Percentiles rank a stretch among this genome's conserved stretches.
Conservation (phyloP, 768 basidiomycete species). For the Termitomyces sp. region DNA sequence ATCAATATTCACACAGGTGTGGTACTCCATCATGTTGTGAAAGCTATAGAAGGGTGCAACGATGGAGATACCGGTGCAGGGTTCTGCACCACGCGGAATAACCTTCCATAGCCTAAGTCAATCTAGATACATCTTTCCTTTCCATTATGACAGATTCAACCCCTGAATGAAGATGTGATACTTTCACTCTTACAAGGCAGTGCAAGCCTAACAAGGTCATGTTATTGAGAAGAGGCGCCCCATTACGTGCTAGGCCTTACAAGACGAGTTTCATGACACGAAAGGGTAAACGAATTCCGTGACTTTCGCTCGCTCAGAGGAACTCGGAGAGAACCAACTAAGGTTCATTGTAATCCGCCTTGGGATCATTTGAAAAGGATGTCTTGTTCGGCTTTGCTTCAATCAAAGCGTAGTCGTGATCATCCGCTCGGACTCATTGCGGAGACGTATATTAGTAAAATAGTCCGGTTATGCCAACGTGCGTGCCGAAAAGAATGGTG, state of each 20-base stretch:
- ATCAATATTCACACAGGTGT: background rate
- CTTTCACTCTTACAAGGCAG: background rate
- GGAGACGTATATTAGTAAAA: conserved; percentile 5
- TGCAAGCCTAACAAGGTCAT: background rate
- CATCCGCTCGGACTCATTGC: background rate
- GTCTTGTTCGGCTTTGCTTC: background rate
- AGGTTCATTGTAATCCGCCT: too few relatives aligned
- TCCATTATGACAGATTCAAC: too few relatives aligned
- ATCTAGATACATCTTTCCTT: background rate
- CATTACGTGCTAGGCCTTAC: too few relatives aligned
- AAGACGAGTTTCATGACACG: background rate
- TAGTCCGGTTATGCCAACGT: conserved; percentile 2
- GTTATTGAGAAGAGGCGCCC: too few relatives aligned
- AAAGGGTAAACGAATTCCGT: background rate
- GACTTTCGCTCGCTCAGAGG: background rate
- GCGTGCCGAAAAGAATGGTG: background rate
- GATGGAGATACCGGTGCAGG: conserved; percentile 2
- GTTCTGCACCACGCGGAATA: background rate
- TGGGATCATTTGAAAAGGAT: background rate
- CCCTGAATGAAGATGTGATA: background rate
- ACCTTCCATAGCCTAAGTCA: background rate
- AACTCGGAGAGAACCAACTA: background rate
- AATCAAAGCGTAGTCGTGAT: background rate
- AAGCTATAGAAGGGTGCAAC: conserved; percentile 9
- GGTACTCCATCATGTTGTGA: conserved; percentile 5